These are phyloP conservation scores for Talaromyces thailandensis DNA, from an alignment of 495 filamentous ascomycete genomes.

Conservation along the genomic window DNA sequence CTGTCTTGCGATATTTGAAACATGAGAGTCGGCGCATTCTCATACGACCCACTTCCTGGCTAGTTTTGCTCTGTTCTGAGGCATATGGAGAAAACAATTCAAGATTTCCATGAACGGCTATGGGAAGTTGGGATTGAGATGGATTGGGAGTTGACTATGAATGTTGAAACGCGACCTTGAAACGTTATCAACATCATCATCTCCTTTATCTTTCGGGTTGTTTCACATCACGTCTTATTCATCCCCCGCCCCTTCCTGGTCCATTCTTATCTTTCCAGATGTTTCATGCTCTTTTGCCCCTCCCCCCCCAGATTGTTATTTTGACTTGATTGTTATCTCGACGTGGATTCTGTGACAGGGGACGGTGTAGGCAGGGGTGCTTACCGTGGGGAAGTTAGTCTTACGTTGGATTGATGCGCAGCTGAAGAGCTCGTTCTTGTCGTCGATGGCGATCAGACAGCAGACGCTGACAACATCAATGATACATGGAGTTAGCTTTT, in stretches of 20 bases:
- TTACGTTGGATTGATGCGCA: not conserved
- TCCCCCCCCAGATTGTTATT: not conserved
- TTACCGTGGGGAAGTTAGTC: not conserved
- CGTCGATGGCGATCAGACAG: not conserved
- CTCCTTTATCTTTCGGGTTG: not conserved
- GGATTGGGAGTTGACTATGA: constrained; percentile 15
- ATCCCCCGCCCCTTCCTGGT: not conserved
- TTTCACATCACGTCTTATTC: not conserved
- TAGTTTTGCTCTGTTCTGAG: constrained; percentile 6
- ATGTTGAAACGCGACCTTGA: constrained; percentile 15
- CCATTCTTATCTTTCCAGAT: not conserved
- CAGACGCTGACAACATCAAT: not conserved
- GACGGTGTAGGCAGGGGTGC: not conserved
- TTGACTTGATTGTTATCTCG: constrained; percentile 5
- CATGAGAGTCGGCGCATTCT: constrained; percentile 1
- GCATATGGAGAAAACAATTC: constrained; percentile 3
- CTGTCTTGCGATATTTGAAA: not conserved
- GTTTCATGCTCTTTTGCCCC: not conserved
- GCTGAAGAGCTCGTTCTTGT: not conserved
- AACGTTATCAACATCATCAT: not conserved
- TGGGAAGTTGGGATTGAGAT: not conserved
- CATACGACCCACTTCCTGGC: not conserved
- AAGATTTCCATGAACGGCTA: constrained; percentile 1
- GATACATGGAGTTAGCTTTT: not conserved
- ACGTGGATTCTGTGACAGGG: constrained; percentile 6